Conservation (phyloP, 169 alveolate species). For the Plasmodium malariae region DNA sequence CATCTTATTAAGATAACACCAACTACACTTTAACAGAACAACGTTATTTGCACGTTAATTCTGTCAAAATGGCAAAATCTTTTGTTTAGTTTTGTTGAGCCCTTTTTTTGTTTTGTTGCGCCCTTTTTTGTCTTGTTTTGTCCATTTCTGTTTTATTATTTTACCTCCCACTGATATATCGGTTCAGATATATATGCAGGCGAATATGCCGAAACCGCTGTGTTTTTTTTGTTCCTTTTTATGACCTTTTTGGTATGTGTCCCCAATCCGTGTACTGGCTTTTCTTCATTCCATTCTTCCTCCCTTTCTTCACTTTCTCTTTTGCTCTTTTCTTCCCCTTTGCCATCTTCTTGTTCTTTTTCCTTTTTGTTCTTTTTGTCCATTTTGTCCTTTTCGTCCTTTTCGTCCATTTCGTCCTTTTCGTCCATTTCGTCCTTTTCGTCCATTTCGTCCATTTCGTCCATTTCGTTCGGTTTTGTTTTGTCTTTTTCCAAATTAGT, state of each 20-base stretch:
- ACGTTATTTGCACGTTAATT: too few relatives aligned
- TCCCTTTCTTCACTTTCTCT: neutral
- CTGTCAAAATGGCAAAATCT: too few relatives aligned
- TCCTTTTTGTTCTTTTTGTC: neutral
- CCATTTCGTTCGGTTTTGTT: neutral
- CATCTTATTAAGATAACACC: too few relatives aligned
- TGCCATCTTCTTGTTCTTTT: neutral
- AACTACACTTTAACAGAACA: too few relatives aligned
- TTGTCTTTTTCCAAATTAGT: constrained; percentile 5
- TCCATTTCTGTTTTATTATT: neutral
- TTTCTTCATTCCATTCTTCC: constrained; percentile 17
- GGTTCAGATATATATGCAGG: constrained; percentile 77
- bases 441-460: too few relatives aligned
- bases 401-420: neutral
- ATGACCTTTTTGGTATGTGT: neutral
- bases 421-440: neutral
- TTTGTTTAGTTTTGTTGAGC: too few relatives aligned
- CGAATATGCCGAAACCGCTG: constrained; percentile 57
- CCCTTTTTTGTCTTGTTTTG: too few relatives aligned
- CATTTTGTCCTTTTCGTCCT: neutral
- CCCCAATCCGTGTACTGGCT: neutral
- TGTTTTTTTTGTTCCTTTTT: neutral
- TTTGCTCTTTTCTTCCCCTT: neutral
- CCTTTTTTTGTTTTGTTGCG: too few relatives aligned
- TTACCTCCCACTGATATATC: constrained; percentile 74